These are phyloP conservation scores for Ophiocordyceps sinensis DNA, from an alignment of 2,329 filamentous ascomycete genomes.

Conservation along the genomic window DNA sequence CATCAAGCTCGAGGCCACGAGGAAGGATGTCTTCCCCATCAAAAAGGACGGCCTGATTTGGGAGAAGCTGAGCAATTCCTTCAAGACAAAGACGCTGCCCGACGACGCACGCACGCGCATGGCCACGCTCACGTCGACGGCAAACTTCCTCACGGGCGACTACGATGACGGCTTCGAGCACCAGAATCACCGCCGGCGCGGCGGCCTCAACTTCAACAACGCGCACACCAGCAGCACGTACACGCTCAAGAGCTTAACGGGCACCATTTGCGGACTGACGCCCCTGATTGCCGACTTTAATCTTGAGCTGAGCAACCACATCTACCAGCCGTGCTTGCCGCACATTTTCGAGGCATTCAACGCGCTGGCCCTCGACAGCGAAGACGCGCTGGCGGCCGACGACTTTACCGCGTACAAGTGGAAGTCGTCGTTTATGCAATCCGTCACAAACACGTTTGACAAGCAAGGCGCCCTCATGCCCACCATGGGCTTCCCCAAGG, in stretches of 20 bases:
- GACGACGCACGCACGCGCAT: constrained; percentile 14
- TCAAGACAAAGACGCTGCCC: constrained; percentile 17
- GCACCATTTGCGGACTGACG: constrained; percentile 25
- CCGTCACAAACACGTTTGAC: constrained; percentile 17
- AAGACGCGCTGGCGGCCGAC: background rate
- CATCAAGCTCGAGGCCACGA: constrained; percentile 29
- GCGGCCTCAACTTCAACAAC: constrained; percentile 24
- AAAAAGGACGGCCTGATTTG: constrained; percentile 24
- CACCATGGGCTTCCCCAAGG: constrained; percentile 14
- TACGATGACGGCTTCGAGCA: constrained; percentile 19
- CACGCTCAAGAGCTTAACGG: constrained; percentile 27
- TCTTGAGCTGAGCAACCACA: constrained; percentile 24
- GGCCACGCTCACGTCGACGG: constrained; percentile 15
- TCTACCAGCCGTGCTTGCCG: constrained; percentile 30
- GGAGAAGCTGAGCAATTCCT: constrained; percentile 17
- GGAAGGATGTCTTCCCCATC: constrained; percentile 29
- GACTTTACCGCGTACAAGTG: constrained; percentile 10
- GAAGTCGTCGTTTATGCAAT: constrained; percentile 18
- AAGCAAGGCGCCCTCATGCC: constrained; percentile 16
- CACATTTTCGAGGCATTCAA: constrained; percentile 20
- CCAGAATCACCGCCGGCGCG: constrained; percentile 9
- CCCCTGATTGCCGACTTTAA: constrained; percentile 28
- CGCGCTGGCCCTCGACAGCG: constrained; percentile 4
- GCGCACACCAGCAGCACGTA: constrained; percentile 26
- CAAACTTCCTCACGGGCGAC: constrained; percentile 20